Conservation (phyloP, 768 basidiomycete species). For the Lactarius tabidus region DNA sequence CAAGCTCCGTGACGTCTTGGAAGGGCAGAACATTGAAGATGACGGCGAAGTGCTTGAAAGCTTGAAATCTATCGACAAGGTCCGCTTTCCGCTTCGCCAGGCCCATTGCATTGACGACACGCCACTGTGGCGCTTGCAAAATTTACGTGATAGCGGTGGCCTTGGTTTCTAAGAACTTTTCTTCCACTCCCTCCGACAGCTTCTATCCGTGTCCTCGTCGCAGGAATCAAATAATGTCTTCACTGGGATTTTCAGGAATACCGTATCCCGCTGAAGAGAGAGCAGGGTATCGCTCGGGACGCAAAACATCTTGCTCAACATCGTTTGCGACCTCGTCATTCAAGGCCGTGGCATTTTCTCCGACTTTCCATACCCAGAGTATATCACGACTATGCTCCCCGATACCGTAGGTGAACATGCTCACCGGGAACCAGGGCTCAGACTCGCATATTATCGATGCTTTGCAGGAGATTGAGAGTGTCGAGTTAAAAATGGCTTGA, state of each 20-base stretch:
- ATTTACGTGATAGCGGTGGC: background rate
- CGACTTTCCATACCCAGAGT: no score
- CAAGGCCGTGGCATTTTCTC: constrained; percentile 5
- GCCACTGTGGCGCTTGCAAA: constrained; percentile 12
- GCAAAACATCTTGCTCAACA: background rate
- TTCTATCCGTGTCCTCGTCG: background rate
- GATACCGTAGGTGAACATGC: no score
- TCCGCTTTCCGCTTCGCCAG: background rate
- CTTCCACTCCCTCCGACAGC: constrained; percentile 4
- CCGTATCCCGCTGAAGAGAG: background rate
- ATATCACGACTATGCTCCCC: no score
- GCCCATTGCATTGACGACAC: background rate
- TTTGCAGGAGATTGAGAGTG: no score
- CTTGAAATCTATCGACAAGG: background rate
- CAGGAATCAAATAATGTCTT: background rate
- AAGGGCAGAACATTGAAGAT: no score
- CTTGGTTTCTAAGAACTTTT: constrained; percentile 7
- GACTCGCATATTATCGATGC: no score
- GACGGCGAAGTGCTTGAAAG: no score
- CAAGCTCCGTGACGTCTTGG: no score
- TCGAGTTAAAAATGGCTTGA: no score
- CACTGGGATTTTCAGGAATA: background rate
- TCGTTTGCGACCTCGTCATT: constrained; percentile 9
- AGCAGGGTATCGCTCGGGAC: background rate
- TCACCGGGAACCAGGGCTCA: no score